Base-by-base conservation (phyloP, 2,329 filamentous ascomycete genomes). In the Colletotrichum melonis region DNA sequence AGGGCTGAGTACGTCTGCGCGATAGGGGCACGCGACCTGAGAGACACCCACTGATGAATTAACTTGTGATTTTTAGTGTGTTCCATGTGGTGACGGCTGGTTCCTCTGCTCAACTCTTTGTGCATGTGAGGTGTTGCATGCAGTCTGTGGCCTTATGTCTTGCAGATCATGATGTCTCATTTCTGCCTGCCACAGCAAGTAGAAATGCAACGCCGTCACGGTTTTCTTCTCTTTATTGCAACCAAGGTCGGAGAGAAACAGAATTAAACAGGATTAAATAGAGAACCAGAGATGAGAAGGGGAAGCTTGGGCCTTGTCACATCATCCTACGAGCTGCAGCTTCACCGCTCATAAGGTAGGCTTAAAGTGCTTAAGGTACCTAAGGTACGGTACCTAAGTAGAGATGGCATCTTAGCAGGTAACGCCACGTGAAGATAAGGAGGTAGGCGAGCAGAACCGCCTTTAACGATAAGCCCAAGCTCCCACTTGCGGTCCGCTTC, bases 21-120 rank as follows among this genome's bases (percentile, higher is more conserved):
- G 32, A 72, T 67, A 63, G 68, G 72, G 72, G 69, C 72, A 74
- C 64, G 72, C 64, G 72, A 74, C 72, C 72, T 69, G 22, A 24
- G 49, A 28, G 42, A 52, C 16, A n/a, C 19, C 8, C 22, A 67
- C 42, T 59, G 24, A n/a, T 26, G 42, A 14, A n/a, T 26, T n/a
- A 22, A n/a, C 26, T 54, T 38, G 19, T 22, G 24, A 54, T 35
- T 19, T 49, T 30, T 42, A 9, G 42, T 19, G 42, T n/a, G 42
- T 49, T 49, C 42, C 42, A 11, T n/a, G 19, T 8, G 42, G 42
- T 49, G 19, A 1, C 42, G 1, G 42, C n/a, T 49, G 19, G 7
- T 42, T 62, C 42, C 16, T 62, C 42, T 26, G 19, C 5, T 52
- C 26, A 49, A 46, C 42, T 24, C 22, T n/a, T 52, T 16, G 11